These are phyloP conservation scores for Lathyrus sativus DNA, from an alignment of 306 rosid genomes.

Conservation along the genomic window DNA sequence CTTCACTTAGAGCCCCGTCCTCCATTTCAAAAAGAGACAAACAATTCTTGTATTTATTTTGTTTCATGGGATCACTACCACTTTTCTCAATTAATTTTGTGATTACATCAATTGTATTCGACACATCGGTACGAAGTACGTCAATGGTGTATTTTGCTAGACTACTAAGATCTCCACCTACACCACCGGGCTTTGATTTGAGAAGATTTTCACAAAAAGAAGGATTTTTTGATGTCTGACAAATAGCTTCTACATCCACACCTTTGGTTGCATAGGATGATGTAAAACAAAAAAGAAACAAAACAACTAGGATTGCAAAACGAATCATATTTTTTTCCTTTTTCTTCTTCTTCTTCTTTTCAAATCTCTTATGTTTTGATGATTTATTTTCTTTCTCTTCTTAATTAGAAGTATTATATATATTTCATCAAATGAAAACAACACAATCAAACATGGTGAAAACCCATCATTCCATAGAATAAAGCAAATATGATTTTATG, in stretches of 20 bases:
- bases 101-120: background rate
- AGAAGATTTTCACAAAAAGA: slow-evolving; percentile 9
- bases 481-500: too few species aligned
- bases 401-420: background rate
- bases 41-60: background rate
- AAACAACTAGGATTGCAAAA: background rate
- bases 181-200: background rate
- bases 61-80: background rate
- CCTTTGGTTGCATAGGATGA: background rate
- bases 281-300: background rate
- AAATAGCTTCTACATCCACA: background rate
- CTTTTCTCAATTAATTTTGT: background rate
- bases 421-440: background rate
- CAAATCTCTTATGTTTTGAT: background rate
- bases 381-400: too few species aligned
- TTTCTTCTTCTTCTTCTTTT: background rate
- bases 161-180: background rate
- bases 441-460: background rate
- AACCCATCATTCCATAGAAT: too few species aligned
- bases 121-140: background rate
- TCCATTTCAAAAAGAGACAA: background rate
- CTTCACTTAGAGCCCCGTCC: background rate
- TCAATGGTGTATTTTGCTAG: background rate
- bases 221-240: background rate
- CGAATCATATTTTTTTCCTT: background rate